Evolutionary conservation across 2,329 filamentous ascomycete genomes (phyloP).

Genomic region (Neophaeococcomyces mojaviensis): DNA sequence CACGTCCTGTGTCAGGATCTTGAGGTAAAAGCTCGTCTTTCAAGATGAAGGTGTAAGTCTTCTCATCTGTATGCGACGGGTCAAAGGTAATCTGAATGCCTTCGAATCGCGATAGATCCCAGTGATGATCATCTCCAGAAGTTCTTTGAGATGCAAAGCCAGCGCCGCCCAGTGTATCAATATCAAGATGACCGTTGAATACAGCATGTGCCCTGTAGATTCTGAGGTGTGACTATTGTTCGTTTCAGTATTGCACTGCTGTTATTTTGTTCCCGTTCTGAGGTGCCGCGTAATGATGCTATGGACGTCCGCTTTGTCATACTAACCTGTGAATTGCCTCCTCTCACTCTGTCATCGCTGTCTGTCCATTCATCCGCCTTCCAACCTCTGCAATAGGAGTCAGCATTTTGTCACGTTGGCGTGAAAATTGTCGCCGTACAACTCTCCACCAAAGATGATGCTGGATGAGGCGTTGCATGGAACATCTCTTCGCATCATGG

Average conservation of each 20-base stretch:
- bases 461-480: neutral
- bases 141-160: conserved; percentile 77
- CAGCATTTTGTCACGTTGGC: neutral
- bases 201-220: conserved; percentile 34
- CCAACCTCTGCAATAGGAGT: conserved; percentile 38
- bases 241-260: conserved; percentile 1
- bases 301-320: too few relatives aligned
- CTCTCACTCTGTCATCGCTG: conserved; percentile 70
- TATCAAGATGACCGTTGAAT: conserved; percentile 66
- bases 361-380: conserved; percentile 55
- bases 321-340: conserved; percentile 55
- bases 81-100: conserved; percentile 52
- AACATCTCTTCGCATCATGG: too few relatives aligned
- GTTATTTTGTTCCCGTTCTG: neutral
- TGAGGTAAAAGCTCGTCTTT: conserved; percentile 60
- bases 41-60: conserved; percentile 65
- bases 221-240: conserved; percentile 41
- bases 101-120: conserved; percentile 58
- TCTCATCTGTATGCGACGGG: conserved; percentile 47
- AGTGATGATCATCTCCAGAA: conserved; percentile 46
- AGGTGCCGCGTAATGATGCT: too few relatives aligned
- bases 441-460: neutral
- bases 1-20: conserved; percentile 55
- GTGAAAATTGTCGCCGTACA: neutral
- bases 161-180: conserved; percentile 65